Evolutionary conservation across 768 basidiomycete species (phyloP), one percentile per base, ranked within the genome.

Genomic region (Lactifluus echinatus): DNA sequence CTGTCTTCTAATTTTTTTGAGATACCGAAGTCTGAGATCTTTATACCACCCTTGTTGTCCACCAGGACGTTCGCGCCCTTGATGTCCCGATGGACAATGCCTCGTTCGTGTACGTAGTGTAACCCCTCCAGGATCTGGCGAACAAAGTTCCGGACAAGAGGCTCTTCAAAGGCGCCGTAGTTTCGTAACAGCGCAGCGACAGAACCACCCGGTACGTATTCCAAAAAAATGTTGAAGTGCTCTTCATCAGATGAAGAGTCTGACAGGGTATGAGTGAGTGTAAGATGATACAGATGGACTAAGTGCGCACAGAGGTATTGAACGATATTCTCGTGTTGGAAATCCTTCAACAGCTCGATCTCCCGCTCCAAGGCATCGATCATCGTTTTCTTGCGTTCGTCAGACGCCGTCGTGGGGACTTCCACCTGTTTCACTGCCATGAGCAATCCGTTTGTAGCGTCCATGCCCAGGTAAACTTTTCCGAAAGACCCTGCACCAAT

Each of bases 391-490:
- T 93, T 95, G 63, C 92, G 84, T 67, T 93, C 93, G 67, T 94
- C 89, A 67, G 94, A 94, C 3, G 85, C 82, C 8, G 83, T 85
- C 3, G 84, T 87, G 0, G 92, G 89, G 28, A 97, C 79, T 66
- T 94, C 90, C 43, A 97, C 93, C 76, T 97, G 93, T 73, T 97
- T 97, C 62, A 97, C 93, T 37, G 93, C 93, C 93, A 97, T 96
- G 60, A 97, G 77, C 21, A 93, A 74, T 24, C 93, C 93, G 49
- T 79, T 88, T 19, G 87, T 79, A 0, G 92, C 89, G 70, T 94
- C 93, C 91, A 96, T 93, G 33, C 92, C 93, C 10, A 96, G 83
- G 71, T 92, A 96, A 37, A 96, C 93, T 67, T 92, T 91, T 50
- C 93, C 93, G 66, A 95, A 95, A 0, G 93, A 95, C 3, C 92